phyloP scores from a whole-genome alignment of 306 rosid species.

The Acmispon strigosus region DNA sequence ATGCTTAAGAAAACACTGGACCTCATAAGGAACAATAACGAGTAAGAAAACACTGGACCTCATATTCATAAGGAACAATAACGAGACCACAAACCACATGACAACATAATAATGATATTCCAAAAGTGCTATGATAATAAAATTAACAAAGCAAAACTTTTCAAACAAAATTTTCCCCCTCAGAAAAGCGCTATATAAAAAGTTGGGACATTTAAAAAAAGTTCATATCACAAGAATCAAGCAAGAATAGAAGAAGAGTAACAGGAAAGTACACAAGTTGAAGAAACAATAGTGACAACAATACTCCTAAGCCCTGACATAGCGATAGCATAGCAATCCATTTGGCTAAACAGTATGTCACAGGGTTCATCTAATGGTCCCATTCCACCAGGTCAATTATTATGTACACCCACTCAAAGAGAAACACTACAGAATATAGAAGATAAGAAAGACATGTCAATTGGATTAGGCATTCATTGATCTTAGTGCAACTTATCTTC shows the following conservation, averaged over 20 bases:
- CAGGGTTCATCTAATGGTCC: conserved; percentile 6
- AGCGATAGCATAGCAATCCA: background rate
- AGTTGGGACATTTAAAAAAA: background rate
- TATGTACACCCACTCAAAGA: conserved; percentile 3
- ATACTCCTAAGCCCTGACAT: background rate
- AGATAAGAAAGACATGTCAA: conserved; percentile 22
- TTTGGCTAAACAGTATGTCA: background rate
- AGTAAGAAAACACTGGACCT: conserved; percentile 7
- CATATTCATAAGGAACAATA: conserved; percentile 15
- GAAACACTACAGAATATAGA: background rate
- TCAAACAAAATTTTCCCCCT: background rate
- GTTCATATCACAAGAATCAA: conserved; percentile 5
- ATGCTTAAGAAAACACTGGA: conserved; percentile 19
- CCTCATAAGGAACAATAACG: conserved; percentile 7
- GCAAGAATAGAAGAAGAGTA: background rate
- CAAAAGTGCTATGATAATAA: conserved; percentile 17
- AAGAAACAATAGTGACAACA: conserved; percentile 16
- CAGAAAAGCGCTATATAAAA: background rate
- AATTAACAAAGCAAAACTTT: conserved; percentile 15
- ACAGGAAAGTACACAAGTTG: background rate
- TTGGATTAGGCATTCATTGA: conserved; percentile 11
- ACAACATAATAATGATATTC: background rate
- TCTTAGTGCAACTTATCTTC: conserved; percentile 11
- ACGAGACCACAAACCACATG: background rate
- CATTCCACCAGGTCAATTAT: background rate